These are phyloP conservation scores for Oryza brachyantha DNA, from an alignment of 176 grass and related monocot species.

Conservation along the genomic window DNA sequence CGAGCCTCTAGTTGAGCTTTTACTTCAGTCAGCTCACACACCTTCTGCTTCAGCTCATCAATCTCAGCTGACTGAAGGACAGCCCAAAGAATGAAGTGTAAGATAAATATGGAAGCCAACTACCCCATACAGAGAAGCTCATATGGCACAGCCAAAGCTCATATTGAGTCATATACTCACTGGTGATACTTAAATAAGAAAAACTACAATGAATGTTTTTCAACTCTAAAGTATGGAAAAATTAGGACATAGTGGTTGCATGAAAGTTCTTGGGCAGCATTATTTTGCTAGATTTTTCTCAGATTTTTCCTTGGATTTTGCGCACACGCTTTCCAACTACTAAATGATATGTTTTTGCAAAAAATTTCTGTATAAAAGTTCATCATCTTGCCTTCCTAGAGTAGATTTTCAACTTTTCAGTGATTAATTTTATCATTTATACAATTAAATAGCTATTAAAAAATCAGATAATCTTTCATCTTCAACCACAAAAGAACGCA, in stretches of 20 bases:
- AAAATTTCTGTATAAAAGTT: no score
- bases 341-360: no score
- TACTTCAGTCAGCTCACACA: constrained; percentile 60
- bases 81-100: not conserved
- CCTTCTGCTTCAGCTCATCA: constrained; percentile 68
- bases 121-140: not conserved
- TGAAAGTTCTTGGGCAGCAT: no score
- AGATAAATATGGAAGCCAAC: constrained; percentile 4
- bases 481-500: no score
- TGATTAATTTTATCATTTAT: no score
- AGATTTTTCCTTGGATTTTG: no score
- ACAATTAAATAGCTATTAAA: no score
- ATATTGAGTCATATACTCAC: not conserved
- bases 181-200: not conserved
- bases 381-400: no score
- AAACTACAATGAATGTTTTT: not conserved
- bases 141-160: not conserved
- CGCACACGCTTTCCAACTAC: no score
- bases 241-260: not conserved
- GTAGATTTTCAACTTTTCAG: no score
- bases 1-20: constrained; percentile 70
- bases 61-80: constrained; percentile 55
- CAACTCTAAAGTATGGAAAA: not conserved
- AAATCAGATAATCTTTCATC: no score
- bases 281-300: no score